Percentiles rank a stretch among this genome's conserved stretches.
phyloP scores from a whole-genome alignment of 148 eudicot species.

The Vaccinium macrocarpon region DNA sequence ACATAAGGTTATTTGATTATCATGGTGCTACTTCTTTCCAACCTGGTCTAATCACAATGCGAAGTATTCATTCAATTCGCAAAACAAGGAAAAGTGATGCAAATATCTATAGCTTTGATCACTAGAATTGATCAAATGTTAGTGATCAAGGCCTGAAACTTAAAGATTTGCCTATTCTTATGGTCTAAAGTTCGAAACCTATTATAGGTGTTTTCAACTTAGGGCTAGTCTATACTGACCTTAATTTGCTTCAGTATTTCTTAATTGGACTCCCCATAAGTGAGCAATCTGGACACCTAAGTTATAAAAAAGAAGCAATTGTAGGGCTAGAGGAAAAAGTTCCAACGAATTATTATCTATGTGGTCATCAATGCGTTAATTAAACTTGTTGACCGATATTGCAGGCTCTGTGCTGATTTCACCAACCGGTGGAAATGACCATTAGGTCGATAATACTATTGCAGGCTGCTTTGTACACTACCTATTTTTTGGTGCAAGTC shows the following conservation, averaged over 20 bases:
- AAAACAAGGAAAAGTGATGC: background rate
- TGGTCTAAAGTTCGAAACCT: too few species aligned
- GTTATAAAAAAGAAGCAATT: too few species aligned
- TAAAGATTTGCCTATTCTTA: too few species aligned
- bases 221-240: too few species aligned
- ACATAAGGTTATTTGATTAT: background rate
- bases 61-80: background rate
- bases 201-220: too few species aligned
- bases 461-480: background rate
- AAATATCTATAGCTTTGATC: background rate
- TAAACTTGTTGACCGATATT: background rate
- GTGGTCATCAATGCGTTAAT: background rate
- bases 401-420: background rate
- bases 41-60: too few species aligned
- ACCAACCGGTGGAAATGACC: constrained; percentile 1
- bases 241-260: too few species aligned
- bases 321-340: background rate
- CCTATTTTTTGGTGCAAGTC: constrained; percentile 6
- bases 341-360: background rate
- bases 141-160: too few species aligned
- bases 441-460: background rate
- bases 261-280: too few species aligned
- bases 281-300: too few species aligned
- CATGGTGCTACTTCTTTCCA: too few species aligned
- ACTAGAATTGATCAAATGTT: background rate